These are phyloP conservation scores for Calocybe gambosa DNA, from an alignment of 1,284 basidiomycete genomes.

Conservation along the genomic window DNA sequence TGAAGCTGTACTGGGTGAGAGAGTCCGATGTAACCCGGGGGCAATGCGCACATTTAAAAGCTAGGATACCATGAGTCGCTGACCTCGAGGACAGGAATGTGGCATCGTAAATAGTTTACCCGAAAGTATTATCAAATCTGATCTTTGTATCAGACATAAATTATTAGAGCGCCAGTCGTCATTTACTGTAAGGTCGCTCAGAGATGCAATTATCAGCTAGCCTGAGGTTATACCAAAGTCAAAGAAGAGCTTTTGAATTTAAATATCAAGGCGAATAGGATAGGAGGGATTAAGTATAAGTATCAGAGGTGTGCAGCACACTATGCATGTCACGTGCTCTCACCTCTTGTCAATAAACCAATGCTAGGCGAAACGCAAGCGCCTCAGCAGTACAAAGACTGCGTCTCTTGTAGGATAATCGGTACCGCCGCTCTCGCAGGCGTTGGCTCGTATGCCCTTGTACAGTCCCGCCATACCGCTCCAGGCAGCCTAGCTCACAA, in stretches of 20 bases:
- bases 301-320: too few species aligned
- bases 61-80: neutral
- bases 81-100: neutral
- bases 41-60: neutral
- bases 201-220: too few species aligned
- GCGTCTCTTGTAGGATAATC: slow-evolving; percentile 45
- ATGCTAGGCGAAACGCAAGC: too few species aligned
- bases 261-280: too few species aligned
- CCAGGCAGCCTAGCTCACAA: slow-evolving; percentile 43
- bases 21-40: neutral
- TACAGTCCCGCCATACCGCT: slow-evolving; percentile 40
- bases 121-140: neutral
- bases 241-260: too few species aligned
- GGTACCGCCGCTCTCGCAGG: slow-evolving; percentile 42
- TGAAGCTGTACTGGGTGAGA: neutral
- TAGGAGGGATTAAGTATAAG: too few species aligned
- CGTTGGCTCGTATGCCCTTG: slow-evolving; percentile 46
- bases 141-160: neutral
- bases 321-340: neutral
- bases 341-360: too few species aligned
- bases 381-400: slow-evolving; percentile 28
- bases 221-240: too few species aligned
- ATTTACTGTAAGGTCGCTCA: too few species aligned
- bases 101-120: slow-evolving; percentile 5
- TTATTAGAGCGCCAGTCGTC: too few species aligned